Evolutionary conservation across 495 filamentous ascomycete genomes (phyloP), one percentile per base, ranked within the genome.

Genomic region (Ramalina intermedia): DNA sequence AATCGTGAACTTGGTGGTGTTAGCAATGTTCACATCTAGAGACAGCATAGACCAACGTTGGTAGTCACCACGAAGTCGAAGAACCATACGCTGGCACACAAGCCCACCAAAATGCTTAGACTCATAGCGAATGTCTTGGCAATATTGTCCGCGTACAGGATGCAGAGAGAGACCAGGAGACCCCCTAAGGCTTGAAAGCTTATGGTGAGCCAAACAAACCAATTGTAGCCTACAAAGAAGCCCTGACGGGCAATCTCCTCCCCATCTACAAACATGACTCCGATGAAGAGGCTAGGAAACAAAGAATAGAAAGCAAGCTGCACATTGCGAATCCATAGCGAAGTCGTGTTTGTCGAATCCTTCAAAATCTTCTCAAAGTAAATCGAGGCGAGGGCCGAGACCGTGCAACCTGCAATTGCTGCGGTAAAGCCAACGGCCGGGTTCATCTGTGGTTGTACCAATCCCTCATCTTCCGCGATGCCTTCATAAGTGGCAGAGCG

Each of bases 401-500:
- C 74, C 13, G 77, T 66, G 49, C 84, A 85, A 20, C 87, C 81
- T 5, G 81, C 69, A 46, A 89, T 62, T 3, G 89, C 88, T 0
- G 90, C 80, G 1, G 78, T 62, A 11, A 96, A 58, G n/a, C 91
- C 91, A 47, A 93, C 66, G 1, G 75, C 71, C 43, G 78, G 73
- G 64, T 87, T 87, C 74, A 93, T 76, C 37, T 71, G 64, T 8
- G 81, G 83, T 21, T 74, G 67, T 16, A 71, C 73, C 24, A 74
- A 63, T 39, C 73, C 70, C 37, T 82, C 71, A 58, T 95, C 90
- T 51, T 91, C 82, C 53, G 87, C 72, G 46, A 95, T 95, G 18
- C 91, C 90, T 63, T 95, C 82, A 58, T 96, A 95, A 1, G 87
- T 93, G 5, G 87, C 88, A n/a, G 88, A 94, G n/a, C 91, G 80